phyloP scores from a whole-genome alignment of 2,329 filamentous ascomycete species.

The Beauveria brongniartii region DNA sequence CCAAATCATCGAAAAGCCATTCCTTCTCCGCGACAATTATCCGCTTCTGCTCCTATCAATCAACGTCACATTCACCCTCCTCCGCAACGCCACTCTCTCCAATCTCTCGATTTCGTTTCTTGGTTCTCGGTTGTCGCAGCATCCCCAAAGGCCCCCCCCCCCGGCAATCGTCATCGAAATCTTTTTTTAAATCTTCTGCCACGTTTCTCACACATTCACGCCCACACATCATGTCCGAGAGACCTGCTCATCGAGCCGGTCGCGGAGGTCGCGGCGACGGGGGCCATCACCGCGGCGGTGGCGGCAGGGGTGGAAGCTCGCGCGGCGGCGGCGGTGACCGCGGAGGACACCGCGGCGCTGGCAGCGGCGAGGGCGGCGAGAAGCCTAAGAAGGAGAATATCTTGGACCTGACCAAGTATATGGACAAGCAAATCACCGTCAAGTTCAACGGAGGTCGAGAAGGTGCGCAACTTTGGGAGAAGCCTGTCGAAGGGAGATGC shows the following conservation, averaged over 20 bases:
- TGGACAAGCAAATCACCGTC: conserved; percentile 91
- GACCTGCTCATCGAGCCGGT: conserved; percentile 38
- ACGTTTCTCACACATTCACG: not conserved
- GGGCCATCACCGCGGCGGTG: conserved; percentile 26
- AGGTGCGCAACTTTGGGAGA: conserved; percentile 40
- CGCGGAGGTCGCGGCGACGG: conserved; percentile 33
- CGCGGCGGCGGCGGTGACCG: conserved; percentile 34
- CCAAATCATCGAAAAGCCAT: no score
- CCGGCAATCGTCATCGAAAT: not conserved
- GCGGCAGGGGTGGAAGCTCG: conserved; percentile 33
- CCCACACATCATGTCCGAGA: conserved; percentile 39
- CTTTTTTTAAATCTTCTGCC: not conserved
- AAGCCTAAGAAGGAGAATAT: conserved; percentile 98
- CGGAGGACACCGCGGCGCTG: conserved; percentile 28
- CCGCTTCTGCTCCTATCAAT: not conserved
- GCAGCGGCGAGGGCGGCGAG: conserved; percentile 46
- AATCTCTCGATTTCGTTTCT: not conserved
- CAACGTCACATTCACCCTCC: not conserved
- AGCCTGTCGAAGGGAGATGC: no score
- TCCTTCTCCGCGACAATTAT: no score
- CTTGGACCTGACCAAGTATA: conserved; percentile 87
- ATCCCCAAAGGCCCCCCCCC: not conserved
- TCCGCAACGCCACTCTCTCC: not conserved
- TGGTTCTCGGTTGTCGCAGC: not conserved
- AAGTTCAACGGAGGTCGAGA: conserved; percentile 95